Evolutionary conservation across 2,329 filamentous ascomycete genomes (phyloP).

Genomic region (Botrytis byssoidea): DNA sequence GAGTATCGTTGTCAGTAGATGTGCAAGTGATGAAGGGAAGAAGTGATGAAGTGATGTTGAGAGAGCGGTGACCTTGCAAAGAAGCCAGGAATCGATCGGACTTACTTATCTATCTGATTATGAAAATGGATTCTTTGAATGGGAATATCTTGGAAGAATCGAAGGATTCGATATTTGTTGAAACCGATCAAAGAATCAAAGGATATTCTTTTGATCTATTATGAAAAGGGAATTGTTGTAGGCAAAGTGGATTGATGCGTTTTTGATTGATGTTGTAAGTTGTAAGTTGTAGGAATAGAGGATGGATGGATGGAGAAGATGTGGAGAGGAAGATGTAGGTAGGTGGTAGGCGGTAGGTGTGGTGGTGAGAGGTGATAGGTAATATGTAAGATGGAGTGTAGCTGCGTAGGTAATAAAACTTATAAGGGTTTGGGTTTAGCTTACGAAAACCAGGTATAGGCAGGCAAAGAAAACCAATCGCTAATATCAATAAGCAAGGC

Average conservation of each 20-base stretch:
- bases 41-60: neutral
- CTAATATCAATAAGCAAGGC: conserved; percentile 4
- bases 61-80: conserved; percentile 2
- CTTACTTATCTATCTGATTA: neutral
- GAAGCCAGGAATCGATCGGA: neutral
- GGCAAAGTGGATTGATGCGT: neutral
- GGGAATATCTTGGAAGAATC: neutral
- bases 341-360: neutral
- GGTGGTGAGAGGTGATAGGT: too few species aligned
- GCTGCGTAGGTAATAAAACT: neutral
- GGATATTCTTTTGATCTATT: neutral
- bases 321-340: neutral
- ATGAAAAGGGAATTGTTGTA: neutral
- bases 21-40: neutral
- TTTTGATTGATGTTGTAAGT: neutral
- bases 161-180: neutral
- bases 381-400: neutral
- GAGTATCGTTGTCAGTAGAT: neutral
- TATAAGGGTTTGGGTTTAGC: neutral
- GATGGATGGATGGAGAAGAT: conserved; percentile 3
- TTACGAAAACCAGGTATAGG: neutral
- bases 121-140: neutral
- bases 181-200: conserved; percentile 1
- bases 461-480: neutral
- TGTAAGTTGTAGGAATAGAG: neutral